A percentile compares a stretch with the other conserved stretches of the same genome.
These are phyloP conservation scores for Aspergillus sp. DNA, from an alignment of 2,329 filamentous ascomycete species.

Conservation along the genomic window DNA sequence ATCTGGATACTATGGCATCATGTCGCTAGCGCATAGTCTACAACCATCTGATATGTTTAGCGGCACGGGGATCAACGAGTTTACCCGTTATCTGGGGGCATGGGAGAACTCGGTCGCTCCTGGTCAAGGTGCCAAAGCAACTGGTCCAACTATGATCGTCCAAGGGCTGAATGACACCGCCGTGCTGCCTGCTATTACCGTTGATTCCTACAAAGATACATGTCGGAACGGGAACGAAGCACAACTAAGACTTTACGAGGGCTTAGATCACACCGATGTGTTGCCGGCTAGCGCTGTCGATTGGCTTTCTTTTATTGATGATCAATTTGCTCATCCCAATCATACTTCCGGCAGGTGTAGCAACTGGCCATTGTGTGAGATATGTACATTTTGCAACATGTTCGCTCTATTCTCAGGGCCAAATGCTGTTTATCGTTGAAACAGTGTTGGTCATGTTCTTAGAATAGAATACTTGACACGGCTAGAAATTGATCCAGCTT, in stretches of 20 bases:
- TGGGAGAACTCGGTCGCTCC: not conserved
- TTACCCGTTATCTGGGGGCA: not conserved
- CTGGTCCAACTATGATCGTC: not conserved
- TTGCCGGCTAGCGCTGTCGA: constrained; percentile 1
- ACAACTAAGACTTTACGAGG: not conserved
- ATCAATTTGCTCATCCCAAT: not conserved
- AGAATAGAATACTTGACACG: too few species aligned
- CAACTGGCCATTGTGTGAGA: not conserved
- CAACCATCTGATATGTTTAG: not conserved
- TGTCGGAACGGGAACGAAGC: not conserved
- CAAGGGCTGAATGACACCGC: not conserved
- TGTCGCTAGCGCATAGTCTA: not conserved
- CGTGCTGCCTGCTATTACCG: not conserved
- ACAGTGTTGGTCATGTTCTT: too few species aligned
- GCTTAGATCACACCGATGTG: not conserved
- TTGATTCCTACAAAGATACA: too few species aligned
- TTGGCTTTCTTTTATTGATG: constrained; percentile 1
- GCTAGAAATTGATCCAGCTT: too few species aligned
- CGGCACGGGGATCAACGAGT: not conserved
- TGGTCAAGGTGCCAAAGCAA: not conserved
- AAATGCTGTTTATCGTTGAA: too few species aligned
- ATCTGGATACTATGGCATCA: constrained; percentile 1
- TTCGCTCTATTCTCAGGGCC: too few species aligned
- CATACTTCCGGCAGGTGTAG: not conserved
- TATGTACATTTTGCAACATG: too few species aligned